phyloP scores from a whole-genome alignment of 208 protist species.

The Acanthamoeba polyphaga region DNA sequence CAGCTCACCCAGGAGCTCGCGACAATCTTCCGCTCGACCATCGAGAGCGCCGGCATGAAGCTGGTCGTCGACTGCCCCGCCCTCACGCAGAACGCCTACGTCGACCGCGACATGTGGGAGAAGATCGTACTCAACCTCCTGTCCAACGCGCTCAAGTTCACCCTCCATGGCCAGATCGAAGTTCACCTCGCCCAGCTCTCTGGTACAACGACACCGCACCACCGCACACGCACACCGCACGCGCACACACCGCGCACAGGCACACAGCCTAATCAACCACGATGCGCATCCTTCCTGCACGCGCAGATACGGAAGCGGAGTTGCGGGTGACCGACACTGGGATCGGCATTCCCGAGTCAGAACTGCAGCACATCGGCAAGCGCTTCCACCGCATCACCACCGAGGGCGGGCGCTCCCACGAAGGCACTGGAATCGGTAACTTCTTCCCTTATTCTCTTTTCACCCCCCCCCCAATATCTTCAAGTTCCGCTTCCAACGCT shows the following conservation, averaged over 20 bases:
- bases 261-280: too few species aligned
- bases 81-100: constrained; percentile 24
- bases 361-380: constrained; percentile 36
- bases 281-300: too few species aligned
- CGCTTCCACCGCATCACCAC: constrained; percentile 72
- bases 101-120: constrained; percentile 81
- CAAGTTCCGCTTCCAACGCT: too few species aligned
- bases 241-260: too few species aligned
- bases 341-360: constrained; percentile 63
- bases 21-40: constrained; percentile 52
- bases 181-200: not conserved
- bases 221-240: too few species aligned
- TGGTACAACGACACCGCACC: not conserved
- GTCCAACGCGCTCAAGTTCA: constrained; percentile 83
- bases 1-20: constrained; percentile 55
- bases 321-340: constrained; percentile 73
- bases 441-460: not conserved
- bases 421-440: constrained; percentile 61
- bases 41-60: not conserved
- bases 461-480: too few species aligned
- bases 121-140: constrained; percentile 81
- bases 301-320: not conserved
- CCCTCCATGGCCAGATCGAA: constrained; percentile 55
- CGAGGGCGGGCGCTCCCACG: not conserved
- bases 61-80: not conserved